Percentiles rank a stretch among this genome's conserved stretches.
Evolutionary conservation across 164 flowering plant species (phyloP).

Genomic region (Pachysandra terminalis): DNA sequence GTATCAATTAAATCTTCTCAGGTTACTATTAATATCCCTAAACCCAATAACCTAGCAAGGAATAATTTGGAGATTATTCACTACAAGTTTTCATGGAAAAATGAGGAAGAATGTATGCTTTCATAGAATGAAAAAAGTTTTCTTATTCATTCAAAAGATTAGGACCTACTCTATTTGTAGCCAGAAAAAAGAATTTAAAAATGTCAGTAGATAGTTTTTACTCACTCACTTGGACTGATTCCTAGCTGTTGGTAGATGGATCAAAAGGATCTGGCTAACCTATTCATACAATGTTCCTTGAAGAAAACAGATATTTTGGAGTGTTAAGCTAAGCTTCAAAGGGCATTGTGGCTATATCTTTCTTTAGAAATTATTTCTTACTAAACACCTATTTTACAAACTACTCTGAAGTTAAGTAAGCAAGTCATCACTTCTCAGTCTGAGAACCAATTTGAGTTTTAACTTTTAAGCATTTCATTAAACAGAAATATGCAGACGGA

Average conservation of each 20-base stretch:
- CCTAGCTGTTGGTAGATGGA: not conserved
- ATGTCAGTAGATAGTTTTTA: not conserved
- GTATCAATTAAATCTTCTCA: conserved; percentile 30
- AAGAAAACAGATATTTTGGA: not conserved
- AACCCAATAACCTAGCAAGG: not conserved
- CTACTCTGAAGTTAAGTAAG: not conserved
- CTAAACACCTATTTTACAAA: not conserved
- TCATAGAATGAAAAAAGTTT: not conserved
- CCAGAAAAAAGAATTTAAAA: not conserved
- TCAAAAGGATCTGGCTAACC: not conserved
- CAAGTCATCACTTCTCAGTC: no score
- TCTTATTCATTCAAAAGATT: not conserved
- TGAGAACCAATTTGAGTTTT: no score
- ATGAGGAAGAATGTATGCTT: not conserved
- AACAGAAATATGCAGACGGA: not conserved
- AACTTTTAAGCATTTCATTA: not conserved
- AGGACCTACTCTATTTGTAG: not conserved
- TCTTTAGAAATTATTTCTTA: not conserved
- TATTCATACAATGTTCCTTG: not conserved
- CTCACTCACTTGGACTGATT: not conserved
- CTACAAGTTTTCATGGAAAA: not conserved
- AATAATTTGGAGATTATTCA: not conserved
- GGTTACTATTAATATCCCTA: not conserved
- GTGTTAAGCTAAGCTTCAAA: not conserved
- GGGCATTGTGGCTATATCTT: not conserved